A percentile compares a stretch with the other conserved stretches of the same genome.
Evolutionary conservation across 2,329 filamentous ascomycete species (phyloP).

Genomic region (Aspergillus floridensis): DNA sequence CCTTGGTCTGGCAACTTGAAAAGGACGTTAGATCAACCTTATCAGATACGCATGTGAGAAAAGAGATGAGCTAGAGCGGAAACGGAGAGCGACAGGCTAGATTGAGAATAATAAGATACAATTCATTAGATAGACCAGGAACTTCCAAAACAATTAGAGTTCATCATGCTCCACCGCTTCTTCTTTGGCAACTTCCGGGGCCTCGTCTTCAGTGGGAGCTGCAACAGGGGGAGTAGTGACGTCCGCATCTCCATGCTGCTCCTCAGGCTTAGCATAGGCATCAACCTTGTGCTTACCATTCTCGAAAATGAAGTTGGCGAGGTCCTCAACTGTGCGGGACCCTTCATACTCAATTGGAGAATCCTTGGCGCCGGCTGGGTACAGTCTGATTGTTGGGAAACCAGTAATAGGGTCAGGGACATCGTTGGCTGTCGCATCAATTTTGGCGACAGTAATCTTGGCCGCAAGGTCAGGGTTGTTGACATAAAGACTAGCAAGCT

Average conservation of each 20-base stretch:
- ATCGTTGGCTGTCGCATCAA: conserved; percentile 94
- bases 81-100: not conserved
- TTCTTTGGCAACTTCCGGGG: conserved; percentile 23
- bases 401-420: conserved; percentile 95
- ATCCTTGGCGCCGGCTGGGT: conserved; percentile 83
- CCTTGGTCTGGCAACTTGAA: no score
- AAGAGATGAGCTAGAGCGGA: not conserved
- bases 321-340: conserved; percentile 83
- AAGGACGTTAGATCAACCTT: not conserved
- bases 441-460: conserved; percentile 75
- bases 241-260: conserved; percentile 49
- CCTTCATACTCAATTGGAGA: conserved; percentile 83
- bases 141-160: conserved; percentile 28
- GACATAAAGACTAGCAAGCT: conserved; percentile 58
- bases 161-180: conserved; percentile 39
- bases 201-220: conserved; percentile 18
- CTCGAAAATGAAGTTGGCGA: conserved; percentile 89
- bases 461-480: conserved; percentile 49
- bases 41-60: not conserved
- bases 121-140: conserved; percentile 3
- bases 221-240: conserved; percentile 25
- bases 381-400: conserved; percentile 99
- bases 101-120: conserved; percentile 5
- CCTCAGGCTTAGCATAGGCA: conserved; percentile 56
- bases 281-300: conserved; percentile 86